Evolutionary conservation across 148 eudicot genomes (phyloP), one percentile per base, ranked within the genome.

Genomic region (Beta vulgaris): DNA sequence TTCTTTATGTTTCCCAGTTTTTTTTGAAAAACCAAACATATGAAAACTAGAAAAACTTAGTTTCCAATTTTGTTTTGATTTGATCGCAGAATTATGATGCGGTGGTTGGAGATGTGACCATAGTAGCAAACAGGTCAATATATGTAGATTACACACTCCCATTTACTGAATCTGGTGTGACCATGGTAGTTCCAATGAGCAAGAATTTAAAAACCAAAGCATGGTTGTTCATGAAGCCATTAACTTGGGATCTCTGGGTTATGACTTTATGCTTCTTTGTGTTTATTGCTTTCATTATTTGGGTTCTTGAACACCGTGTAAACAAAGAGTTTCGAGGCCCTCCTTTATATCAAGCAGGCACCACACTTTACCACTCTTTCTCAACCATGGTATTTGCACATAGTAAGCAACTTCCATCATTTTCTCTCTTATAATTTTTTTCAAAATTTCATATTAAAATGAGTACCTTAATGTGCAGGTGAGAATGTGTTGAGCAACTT

Each of bases 71-170:
- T 32, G 23, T 19, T 6, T 32, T n/a, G 44, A 2, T 29, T 57
- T 68, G 6, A 23, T 73, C 14, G 37, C 53, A 89, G 89, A 82
- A 82, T 12, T 81, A 68, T 64, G 90, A 89, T 60, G 86, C 74
- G 6, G 93, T 71, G 42, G 81, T 78, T 16, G 93, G 90, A 15
- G 90, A 89, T 69, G 72, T 87, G 3, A 83, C 91, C 3, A 89
- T 87, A 60, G 75, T 79, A 3, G 62, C 86, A 14, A 85, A 80
- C 32, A 71, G 93, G 23, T 80, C 89, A 14, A 15, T 15, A 6
- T 77, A 81, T 49, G 75, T 65, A 4, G 85, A 79, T 57, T 83
- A 76, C 35, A 79, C 85, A 19, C 76, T 76, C 3, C 85, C 85
- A 13, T 83, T 70, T 44, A 68, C 76, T 7, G 83, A 76, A 32